A percentile compares a stretch with the other conserved stretches of the same genome.
Conservation (phyloP, 179 eudicot species). For the Sideroxylon spinosum region DNA sequence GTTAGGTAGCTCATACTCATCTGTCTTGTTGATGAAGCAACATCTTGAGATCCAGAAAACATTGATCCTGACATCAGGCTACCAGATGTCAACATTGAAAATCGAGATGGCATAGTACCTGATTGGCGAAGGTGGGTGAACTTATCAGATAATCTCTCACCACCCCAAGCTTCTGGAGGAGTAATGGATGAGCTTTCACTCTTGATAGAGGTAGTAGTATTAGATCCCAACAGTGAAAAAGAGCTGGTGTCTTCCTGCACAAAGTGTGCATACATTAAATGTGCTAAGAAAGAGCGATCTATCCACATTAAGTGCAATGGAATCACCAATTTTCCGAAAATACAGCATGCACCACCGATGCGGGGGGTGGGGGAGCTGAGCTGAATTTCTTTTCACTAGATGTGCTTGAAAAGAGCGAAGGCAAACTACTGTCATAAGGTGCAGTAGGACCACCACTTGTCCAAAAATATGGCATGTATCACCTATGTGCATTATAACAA, state of each 20-base stretch:
- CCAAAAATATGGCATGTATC: not conserved
- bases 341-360: constrained; percentile 5
- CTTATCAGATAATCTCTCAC: constrained; percentile 66
- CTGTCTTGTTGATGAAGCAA: constrained; percentile 47
- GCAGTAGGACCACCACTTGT: not conserved
- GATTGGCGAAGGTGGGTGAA: constrained; percentile 41
- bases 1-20: constrained; percentile 35
- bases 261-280: not conserved
- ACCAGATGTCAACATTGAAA: constrained; percentile 44
- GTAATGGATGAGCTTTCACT: constrained; percentile 63
- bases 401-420: no score
- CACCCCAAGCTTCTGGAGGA: constrained; percentile 98
- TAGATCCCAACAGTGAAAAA: constrained; percentile 37
- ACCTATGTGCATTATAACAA: not conserved
- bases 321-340: constrained; percentile 4
- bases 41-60: constrained; percentile 54
- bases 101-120: constrained; percentile 52
- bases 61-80: constrained; percentile 40
- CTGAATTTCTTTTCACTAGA: no score
- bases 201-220: constrained; percentile 36
- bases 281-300: not conserved
- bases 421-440: not conserved
- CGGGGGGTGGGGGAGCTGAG: no score
- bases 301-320: not conserved
- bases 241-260: constrained; percentile 65